Conservation (phyloP, 345 rosid species). For the Euphorbia lathyris region DNA sequence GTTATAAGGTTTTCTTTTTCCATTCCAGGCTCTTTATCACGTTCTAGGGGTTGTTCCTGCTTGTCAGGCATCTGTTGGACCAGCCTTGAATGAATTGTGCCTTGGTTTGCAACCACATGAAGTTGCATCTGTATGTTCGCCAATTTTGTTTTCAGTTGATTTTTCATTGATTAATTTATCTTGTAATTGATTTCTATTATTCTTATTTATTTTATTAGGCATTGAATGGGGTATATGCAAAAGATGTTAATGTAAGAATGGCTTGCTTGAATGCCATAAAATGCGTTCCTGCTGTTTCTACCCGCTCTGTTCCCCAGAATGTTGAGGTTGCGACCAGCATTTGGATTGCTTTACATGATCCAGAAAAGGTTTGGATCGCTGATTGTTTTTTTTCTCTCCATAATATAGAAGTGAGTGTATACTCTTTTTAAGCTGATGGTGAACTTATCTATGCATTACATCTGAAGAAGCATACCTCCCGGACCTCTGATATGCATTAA, state of each 20-base stretch:
- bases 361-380: conserved; percentile 67
- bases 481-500: not conserved
- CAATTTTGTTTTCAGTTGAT: not conserved
- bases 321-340: conserved; percentile 79
- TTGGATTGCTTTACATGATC: conserved; percentile 96
- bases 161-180: not conserved
- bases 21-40: conserved; percentile 81
- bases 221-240: conserved; percentile 84
- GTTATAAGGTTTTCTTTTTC: conserved; percentile 16
- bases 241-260: conserved; percentile 92
- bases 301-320: conserved; percentile 63
- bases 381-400: not conserved
- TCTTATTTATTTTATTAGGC: conserved; percentile 51
- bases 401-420: not conserved
- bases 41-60: conserved; percentile 83
- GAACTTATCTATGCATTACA: not conserved
- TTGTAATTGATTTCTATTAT: conserved; percentile 10
- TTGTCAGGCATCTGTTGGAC: conserved; percentile 73
- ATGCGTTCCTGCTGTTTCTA: conserved; percentile 85
- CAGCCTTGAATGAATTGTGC: conserved; percentile 90
- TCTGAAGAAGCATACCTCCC: not conserved
- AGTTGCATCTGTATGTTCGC: conserved; percentile 66
- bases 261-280: conserved; percentile 94
- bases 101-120: conserved; percentile 86
- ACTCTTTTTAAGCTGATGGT: not conserved